These are phyloP conservation scores for Rhizophora apiculata DNA, from an alignment of 345 rosid genomes.

Conservation along the genomic window DNA sequence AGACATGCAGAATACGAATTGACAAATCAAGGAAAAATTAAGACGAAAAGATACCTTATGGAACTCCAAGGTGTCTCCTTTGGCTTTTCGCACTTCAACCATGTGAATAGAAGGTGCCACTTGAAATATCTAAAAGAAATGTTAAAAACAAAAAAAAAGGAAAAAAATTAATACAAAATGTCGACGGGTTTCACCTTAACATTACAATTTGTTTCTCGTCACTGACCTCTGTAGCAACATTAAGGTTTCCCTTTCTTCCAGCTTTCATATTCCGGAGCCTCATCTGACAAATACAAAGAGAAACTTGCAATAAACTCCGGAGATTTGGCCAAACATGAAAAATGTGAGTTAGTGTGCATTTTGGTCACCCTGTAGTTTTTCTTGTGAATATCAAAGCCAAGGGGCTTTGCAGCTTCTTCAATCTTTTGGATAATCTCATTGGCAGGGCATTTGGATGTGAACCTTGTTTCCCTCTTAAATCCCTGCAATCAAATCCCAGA, in stretches of 20 bases:
- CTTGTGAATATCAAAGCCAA: slow-evolving; percentile 85
- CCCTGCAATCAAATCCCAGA: slow-evolving; percentile 37
- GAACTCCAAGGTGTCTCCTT: slow-evolving; percentile 96
- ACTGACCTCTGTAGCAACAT: slow-evolving; percentile 78
- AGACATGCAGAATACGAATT: not conserved
- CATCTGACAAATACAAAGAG: slow-evolving; percentile 44
- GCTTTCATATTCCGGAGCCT: slow-evolving; percentile 86
- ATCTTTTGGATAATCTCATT: slow-evolving; percentile 81
- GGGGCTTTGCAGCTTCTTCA: slow-evolving; percentile 90
- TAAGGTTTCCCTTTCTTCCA: slow-evolving; percentile 93
- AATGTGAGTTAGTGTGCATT: not conserved
- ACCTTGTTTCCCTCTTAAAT: slow-evolving; percentile 87
- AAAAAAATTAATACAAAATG: not conserved
- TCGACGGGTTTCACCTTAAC: not conserved
- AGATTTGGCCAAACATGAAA: not conserved
- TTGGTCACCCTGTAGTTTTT: slow-evolving; percentile 80
- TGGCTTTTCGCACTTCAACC: slow-evolving; percentile 91
- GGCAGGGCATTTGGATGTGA: slow-evolving; percentile 75
- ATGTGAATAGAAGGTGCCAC: slow-evolving; percentile 91
- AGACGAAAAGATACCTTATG: slow-evolving; percentile 52
- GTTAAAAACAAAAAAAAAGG: not conserved
- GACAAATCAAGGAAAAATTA: not conserved
- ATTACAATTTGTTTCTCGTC: slow-evolving; percentile 5
- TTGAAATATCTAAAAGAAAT: slow-evolving; percentile 68
- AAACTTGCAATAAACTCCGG: not conserved